A percentile compares a stretch with the other conserved stretches of the same genome.
These are phyloP conservation scores for Magnusiomyces starmeri DNA, from an alignment of 1,139 yeast genomes.

Conservation along the genomic window DNA sequence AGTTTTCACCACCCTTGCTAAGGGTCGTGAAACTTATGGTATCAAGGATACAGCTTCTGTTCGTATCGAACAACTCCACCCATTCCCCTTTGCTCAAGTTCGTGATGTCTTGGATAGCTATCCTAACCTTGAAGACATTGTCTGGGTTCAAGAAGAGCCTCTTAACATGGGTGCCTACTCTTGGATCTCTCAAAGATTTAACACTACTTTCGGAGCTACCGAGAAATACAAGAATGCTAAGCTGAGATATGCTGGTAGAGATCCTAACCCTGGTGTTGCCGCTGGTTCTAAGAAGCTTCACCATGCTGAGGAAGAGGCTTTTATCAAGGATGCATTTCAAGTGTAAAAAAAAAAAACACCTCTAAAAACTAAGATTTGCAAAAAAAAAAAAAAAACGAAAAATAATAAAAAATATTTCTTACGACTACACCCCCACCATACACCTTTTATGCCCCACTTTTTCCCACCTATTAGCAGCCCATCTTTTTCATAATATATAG, in stretches of 20 bases:
- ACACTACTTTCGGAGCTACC: conserved; percentile 68
- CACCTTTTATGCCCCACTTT: too few relatives aligned
- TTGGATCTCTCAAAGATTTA: conserved; percentile 72
- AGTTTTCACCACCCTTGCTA: conserved; percentile 86
- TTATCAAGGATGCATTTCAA: conserved; percentile 68
- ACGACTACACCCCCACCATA: too few relatives aligned
- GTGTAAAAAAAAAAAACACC: too few relatives aligned
- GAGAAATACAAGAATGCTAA: conserved; percentile 50
- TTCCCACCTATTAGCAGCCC: too few relatives aligned
- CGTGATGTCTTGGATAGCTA: conserved; percentile 75
- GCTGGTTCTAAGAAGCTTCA: conserved; percentile 94
- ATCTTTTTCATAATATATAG: too few relatives aligned
- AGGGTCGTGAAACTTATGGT: conserved; percentile 71
- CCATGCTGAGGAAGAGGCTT: conserved; percentile 78
- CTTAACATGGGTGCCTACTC: conserved; percentile 93
- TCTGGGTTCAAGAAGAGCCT: conserved; percentile 99
- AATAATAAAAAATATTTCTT: background rate
- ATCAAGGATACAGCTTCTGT: conserved; percentile 82
- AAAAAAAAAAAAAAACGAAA: background rate
- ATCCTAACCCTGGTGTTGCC: conserved; percentile 96
- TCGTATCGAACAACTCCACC: conserved; percentile 91
- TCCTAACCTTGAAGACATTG: conserved; percentile 80
- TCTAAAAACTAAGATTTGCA: too few relatives aligned
- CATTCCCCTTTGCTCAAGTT: conserved; percentile 96
- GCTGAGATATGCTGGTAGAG: conserved; percentile 92